Evolutionary conservation across 2,329 filamentous ascomycete species (phyloP).

Genomic region (Trichoderma aggressivum): DNA sequence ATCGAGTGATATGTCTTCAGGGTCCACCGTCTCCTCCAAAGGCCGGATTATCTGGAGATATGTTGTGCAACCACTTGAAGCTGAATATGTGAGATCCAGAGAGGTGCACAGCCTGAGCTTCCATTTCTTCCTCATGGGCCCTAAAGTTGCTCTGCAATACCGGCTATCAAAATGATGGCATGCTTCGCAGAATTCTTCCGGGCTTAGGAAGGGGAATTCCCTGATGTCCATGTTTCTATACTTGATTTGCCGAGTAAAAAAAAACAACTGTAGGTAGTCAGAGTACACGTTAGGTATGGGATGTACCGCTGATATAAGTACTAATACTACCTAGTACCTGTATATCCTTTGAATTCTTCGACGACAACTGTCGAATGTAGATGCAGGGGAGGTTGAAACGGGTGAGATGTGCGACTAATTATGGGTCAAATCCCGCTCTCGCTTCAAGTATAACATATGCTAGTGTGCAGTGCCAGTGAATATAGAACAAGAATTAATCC

Average conservation of each 20-base stretch:
- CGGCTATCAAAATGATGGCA: constrained; percentile 60
- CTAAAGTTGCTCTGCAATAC: constrained; percentile 58
- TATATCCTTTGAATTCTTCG: background rate
- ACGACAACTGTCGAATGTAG: background rate
- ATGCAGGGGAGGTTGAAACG: background rate
- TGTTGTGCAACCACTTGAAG: constrained; percentile 45
- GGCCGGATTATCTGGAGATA: constrained; percentile 57
- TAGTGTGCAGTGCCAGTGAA: background rate
- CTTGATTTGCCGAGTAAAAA: background rate
- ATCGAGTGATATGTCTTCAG: constrained; percentile 45
- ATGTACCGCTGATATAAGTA: too few species aligned
- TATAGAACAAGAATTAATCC: background rate
- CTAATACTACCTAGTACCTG: too few species aligned
- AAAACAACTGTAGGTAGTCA: background rate
- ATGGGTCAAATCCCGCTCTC: background rate
- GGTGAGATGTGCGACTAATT: background rate
- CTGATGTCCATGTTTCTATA: constrained; percentile 39
- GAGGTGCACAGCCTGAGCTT: constrained; percentile 52
- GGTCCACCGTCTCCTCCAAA: constrained; percentile 43
- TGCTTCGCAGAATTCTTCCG: constrained; percentile 61
- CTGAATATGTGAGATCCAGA: constrained; percentile 43
- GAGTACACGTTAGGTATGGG: background rate
- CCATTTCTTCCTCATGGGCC: constrained; percentile 52
- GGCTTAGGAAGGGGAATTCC: constrained; percentile 59
- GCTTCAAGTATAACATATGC: background rate